A percentile compares a stretch with the other conserved stretches of the same genome.
Evolutionary conservation across 202 grass and related monocot genomes (phyloP).

Genomic region (Setaria viridis): DNA sequence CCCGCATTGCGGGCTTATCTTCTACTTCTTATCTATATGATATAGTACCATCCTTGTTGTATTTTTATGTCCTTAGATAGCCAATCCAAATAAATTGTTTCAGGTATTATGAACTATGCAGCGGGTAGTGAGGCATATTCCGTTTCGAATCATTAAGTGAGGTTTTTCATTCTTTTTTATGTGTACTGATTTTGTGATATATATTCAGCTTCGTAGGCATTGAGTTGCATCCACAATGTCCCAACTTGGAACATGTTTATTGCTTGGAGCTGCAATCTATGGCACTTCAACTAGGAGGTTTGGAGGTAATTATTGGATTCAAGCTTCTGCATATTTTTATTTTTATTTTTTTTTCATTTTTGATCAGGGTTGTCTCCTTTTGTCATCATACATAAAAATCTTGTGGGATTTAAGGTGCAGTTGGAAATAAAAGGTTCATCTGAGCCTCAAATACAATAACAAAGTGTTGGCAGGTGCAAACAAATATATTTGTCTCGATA

Average conservation of each 20-base stretch:
- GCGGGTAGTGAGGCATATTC: not conserved
- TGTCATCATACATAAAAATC: not conserved
- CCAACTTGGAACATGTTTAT: constrained; percentile 12
- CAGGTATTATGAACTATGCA: not conserved
- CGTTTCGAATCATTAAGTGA: not conserved
- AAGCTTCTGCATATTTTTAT: not conserved
- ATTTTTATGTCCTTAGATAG: not conserved
- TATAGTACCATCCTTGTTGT: not conserved
- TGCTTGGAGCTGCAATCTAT: constrained; percentile 16
- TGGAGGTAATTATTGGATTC: constrained; percentile 33
- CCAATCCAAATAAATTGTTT: not conserved
- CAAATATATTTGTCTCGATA: not conserved
- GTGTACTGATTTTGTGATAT: constrained; percentile 6
- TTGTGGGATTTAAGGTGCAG: constrained; percentile 7
- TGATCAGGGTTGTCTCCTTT: not conserved
- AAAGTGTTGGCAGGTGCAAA: constrained; percentile 18
- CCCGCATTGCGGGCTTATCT: not conserved
- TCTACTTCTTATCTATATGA: not conserved
- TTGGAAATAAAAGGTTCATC: constrained; percentile 1
- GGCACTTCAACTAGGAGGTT: constrained; percentile 24
- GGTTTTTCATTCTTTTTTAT: not conserved
- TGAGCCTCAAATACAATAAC: constrained; percentile 11
- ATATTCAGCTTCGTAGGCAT: constrained; percentile 15
- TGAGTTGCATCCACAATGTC: constrained; percentile 34
- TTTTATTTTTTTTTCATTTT: not conserved